Conservation (phyloP, 2,329 filamentous ascomycete species). For the Pseudovirgaria hyperparasitica region DNA sequence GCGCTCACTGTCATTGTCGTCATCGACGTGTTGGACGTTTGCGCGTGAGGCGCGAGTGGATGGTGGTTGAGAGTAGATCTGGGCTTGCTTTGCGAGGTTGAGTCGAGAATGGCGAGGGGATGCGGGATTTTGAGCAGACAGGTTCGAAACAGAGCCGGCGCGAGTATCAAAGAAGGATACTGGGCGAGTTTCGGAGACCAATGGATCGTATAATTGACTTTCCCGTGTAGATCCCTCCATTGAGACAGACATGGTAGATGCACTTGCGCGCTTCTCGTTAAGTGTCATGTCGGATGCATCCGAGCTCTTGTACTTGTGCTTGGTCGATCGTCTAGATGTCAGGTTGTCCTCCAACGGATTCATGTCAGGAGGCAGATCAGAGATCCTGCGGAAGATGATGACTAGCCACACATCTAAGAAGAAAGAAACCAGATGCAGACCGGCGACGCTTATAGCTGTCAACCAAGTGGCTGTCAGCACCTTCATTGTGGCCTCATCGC, state of each 20-base stretch:
- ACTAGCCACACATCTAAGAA: slow-evolving; percentile 62
- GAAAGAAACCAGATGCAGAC: slow-evolving; percentile 59
- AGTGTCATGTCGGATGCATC: slow-evolving; percentile 28
- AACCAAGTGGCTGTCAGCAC: slow-evolving; percentile 59
- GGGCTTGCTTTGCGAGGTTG: slow-evolving; percentile 43
- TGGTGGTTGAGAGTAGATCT: slow-evolving; percentile 20
- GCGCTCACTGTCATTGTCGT: slow-evolving; percentile 15
- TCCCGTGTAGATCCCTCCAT: slow-evolving; percentile 23
- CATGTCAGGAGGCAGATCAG: slow-evolving; percentile 77
- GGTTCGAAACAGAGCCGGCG: slow-evolving; percentile 45
- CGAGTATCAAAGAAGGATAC: slow-evolving; percentile 76
- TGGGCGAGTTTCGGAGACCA: slow-evolving; percentile 34
- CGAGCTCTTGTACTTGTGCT: slow-evolving; percentile 64
- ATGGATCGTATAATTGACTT: slow-evolving; percentile 26
- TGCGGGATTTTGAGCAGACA: slow-evolving; percentile 37
- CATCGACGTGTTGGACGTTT: slow-evolving; percentile 19
- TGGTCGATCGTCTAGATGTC: slow-evolving; percentile 49
- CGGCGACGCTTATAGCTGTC: slow-evolving; percentile 48
- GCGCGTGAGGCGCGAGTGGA: slow-evolving; percentile 24
- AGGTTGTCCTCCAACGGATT: slow-evolving; percentile 83
- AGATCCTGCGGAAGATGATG: slow-evolving; percentile 70
- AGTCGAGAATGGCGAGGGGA: slow-evolving; percentile 41
- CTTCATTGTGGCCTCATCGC: slow-evolving; percentile 40
- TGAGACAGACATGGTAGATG: slow-evolving; percentile 26
- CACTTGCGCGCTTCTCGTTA: slow-evolving; percentile 48